Percentiles rank a stretch among this genome's conserved stretches.
phyloP scores from a whole-genome alignment of 2,329 filamentous ascomycete species.

The Monilinia vaccinii-corymbosi region DNA sequence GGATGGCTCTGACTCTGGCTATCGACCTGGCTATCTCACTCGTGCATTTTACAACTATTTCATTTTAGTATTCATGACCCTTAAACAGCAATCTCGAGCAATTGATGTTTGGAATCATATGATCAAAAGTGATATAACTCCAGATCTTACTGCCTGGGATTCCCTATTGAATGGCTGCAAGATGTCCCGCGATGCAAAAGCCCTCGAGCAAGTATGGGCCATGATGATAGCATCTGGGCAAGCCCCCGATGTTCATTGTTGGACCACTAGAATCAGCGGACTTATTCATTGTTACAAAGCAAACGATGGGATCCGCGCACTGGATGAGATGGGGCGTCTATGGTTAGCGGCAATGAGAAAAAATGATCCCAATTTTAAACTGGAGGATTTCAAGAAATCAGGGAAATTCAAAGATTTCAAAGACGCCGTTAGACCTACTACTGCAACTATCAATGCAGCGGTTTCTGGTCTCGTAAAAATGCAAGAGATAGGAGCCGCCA shows the following conservation, averaged over 20 bases:
- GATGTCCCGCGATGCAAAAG: slow-evolving; percentile 46
- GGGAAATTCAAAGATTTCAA: slow-evolving; percentile 25
- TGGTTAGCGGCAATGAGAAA: slow-evolving; percentile 38
- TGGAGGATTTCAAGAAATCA: slow-evolving; percentile 21
- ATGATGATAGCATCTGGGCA: slow-evolving; percentile 49
- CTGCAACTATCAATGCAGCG: slow-evolving; percentile 60
- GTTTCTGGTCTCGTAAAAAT: slow-evolving; percentile 51
- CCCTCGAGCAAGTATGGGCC: slow-evolving; percentile 58
- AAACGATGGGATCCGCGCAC: slow-evolving; percentile 49
- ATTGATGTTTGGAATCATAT: slow-evolving; percentile 50
- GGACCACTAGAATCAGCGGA: slow-evolving; percentile 61
- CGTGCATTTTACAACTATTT: slow-evolving; percentile 35
- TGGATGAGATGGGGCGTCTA: slow-evolving; percentile 54
- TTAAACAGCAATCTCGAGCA: slow-evolving; percentile 35
- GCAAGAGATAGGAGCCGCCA: slow-evolving; percentile 40
- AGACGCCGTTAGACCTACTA: slow-evolving; percentile 47
- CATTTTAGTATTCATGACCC: slow-evolving; percentile 37
- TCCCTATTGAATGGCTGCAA: slow-evolving; percentile 65
- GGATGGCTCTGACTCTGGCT: background rate
- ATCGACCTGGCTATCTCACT: slow-evolving; percentile 16
- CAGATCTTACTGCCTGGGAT: slow-evolving; percentile 60
- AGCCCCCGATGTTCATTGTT: slow-evolving; percentile 54
- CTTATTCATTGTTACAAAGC: slow-evolving; percentile 48
- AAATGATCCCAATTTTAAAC: slow-evolving; percentile 16
- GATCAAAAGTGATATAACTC: slow-evolving; percentile 43